These are phyloP conservation scores for Penicillium sclerotigenum DNA, from an alignment of 2,329 filamentous ascomycete genomes.

Conservation along the genomic window DNA sequence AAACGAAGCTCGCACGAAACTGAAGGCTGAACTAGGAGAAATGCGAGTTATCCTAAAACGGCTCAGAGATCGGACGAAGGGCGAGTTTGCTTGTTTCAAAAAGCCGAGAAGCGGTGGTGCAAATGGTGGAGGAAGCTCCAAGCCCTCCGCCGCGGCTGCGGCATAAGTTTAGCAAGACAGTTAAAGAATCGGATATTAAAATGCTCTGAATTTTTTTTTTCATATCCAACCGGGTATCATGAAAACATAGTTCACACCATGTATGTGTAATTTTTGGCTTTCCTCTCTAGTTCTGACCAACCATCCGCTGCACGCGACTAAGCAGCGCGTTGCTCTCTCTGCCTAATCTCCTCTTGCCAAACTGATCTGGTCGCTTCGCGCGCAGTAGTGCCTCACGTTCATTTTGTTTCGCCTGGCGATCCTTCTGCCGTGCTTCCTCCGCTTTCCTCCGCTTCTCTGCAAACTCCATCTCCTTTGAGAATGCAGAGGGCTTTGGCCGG, in stretches of 20 bases:
- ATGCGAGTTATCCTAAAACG: conserved; percentile 85
- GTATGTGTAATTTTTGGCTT: conserved; percentile 1
- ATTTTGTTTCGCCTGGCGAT: conserved; percentile 67
- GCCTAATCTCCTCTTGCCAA: conserved; percentile 75
- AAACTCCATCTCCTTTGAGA: conserved; percentile 67
- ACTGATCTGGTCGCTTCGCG: conserved; percentile 58
- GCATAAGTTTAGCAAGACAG: conserved; percentile 12
- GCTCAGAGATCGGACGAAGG: conserved; percentile 74
- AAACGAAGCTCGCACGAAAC: conserved; percentile 71
- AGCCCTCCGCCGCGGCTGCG: conserved; percentile 14
- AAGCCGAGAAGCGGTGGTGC: conserved; percentile 50
- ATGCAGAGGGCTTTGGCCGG: conserved; percentile 48
- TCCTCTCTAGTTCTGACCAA: conserved; percentile 44
- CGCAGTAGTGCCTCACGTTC: conserved; percentile 65
- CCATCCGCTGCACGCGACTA: conserved; percentile 72
- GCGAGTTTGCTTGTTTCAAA: conserved; percentile 83
- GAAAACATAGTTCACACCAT: conserved; percentile 13
- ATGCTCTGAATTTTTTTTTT: conserved; percentile 11
- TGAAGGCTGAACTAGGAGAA: conserved; percentile 85
- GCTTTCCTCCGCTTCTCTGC: conserved; percentile 58
- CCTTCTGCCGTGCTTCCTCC: conserved; percentile 62
- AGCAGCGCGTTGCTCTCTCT: conserved; percentile 75
- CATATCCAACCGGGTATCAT: conserved; percentile 24
- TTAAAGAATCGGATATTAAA: conserved; percentile 5
- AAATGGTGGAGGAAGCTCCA: conserved; percentile 19